These are phyloP conservation scores for Citrus glauca DNA, from an alignment of 345 rosid genomes.

Conservation along the genomic window DNA sequence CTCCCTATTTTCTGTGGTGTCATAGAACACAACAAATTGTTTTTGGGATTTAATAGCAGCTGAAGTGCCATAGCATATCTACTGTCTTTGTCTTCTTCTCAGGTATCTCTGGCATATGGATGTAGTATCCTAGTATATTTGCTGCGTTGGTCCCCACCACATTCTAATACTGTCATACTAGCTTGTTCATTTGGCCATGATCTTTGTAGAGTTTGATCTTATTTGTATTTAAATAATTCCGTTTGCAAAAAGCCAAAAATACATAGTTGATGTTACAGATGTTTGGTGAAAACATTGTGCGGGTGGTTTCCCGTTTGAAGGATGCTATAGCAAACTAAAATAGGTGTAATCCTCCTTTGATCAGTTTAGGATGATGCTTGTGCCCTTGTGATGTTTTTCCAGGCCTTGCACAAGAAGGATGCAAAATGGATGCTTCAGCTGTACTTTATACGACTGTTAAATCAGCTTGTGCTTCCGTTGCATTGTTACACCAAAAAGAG, in stretches of 20 bases:
- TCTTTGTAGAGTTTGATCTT: neutral
- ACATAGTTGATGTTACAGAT: neutral
- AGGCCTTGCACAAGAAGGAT: conserved; percentile 93
- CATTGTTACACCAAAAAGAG: conserved; percentile 58
- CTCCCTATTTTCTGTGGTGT: neutral
- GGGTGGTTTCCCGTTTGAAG: conserved; percentile 3
- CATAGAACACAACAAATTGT: neutral
- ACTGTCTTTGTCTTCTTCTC: neutral
- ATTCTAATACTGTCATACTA: neutral
- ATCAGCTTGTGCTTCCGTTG: conserved; percentile 67
- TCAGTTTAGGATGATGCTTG: conserved; percentile 12
- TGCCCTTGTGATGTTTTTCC: conserved; percentile 17
- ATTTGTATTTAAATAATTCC: neutral
- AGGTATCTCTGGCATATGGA: neutral
- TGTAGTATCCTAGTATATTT: neutral
- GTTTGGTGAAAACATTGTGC: neutral
- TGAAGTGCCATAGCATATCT: neutral
- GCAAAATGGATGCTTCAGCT: conserved; percentile 82
- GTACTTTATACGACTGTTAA: conserved; percentile 77
- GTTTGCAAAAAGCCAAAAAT: neutral
- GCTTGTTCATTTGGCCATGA: neutral
- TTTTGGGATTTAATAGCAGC: neutral
- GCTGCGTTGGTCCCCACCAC: neutral
- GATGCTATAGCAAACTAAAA: neutral
- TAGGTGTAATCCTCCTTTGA: neutral